A percentile compares a stretch with the other conserved stretches of the same genome.
Conservation (phyloP, 805 yeast species). For the Maudiozyma turicensis region DNA sequence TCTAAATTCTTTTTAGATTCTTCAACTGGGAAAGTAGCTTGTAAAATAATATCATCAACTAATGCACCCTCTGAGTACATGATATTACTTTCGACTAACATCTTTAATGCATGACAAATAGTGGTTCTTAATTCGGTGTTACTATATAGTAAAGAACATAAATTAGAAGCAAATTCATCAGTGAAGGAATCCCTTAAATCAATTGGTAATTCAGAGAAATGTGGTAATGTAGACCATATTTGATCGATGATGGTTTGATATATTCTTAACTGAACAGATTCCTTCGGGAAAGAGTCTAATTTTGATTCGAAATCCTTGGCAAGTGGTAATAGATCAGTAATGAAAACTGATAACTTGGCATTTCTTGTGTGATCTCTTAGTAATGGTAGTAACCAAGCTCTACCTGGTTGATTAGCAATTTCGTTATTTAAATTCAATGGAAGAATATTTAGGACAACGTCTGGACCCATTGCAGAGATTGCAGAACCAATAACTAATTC, state of each 20-base stretch:
- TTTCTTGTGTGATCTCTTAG: conserved; percentile 76
- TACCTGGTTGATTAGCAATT: conserved; percentile 49
- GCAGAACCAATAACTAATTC: conserved; percentile 77
- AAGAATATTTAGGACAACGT: conserved; percentile 56
- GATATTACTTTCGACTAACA: conserved; percentile 64
- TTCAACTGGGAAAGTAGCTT: conserved; percentile 48
- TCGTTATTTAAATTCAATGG: conserved; percentile 71
- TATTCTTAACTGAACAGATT: conserved; percentile 64
- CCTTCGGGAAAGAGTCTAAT: conserved; percentile 35
- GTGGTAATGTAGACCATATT: conserved; percentile 84
- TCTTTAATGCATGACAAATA: conserved; percentile 74
- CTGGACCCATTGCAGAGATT: conserved; percentile 78
- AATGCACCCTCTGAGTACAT: conserved; percentile 49
- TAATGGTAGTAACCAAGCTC: conserved; percentile 92
- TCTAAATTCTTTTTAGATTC: conserved; percentile 49
- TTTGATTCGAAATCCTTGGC: conserved; percentile 44
- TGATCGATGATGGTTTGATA: conserved; percentile 83
- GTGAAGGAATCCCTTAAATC: conserved; percentile 60
- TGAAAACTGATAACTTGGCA: conserved; percentile 58
- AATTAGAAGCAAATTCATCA: conserved; percentile 64
- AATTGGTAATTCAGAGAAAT: conserved; percentile 75
- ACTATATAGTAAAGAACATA: conserved; percentile 67
- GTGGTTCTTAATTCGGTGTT: conserved; percentile 65
- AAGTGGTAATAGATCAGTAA: conserved; percentile 56
- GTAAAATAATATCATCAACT: conserved; percentile 46